These are phyloP conservation scores for Crithidia expoeki DNA, from an alignment of 208 protist genomes.

Conservation along the genomic window DNA sequence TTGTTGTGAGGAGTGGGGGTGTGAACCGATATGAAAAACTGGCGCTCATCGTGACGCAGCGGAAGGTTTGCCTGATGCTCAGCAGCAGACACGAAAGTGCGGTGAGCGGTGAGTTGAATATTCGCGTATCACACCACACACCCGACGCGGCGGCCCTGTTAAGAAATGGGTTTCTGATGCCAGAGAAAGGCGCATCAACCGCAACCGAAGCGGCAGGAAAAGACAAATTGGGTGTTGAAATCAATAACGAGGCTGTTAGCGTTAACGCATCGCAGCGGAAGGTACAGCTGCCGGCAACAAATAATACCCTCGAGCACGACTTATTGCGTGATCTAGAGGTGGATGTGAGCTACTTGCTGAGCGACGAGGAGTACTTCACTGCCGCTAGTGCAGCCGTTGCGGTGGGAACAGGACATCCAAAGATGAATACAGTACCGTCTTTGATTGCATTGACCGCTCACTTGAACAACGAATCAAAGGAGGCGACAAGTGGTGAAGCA, in stretches of 20 bases:
- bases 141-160: neutral
- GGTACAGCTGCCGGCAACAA: neutral
- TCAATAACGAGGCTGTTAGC: neutral
- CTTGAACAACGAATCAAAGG: neutral
- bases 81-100: slow-evolving; percentile 17
- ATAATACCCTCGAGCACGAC: neutral
- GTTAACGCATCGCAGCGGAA: neutral
- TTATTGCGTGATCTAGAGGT: slow-evolving; percentile 4
- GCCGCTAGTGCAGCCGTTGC: slow-evolving; percentile 18
- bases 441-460: neutral
- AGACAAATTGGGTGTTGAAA: neutral
- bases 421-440: neutral
- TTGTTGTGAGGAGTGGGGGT: neutral
- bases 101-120: slow-evolving; percentile 5
- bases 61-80: slow-evolving; percentile 24
- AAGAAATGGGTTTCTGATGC: neutral
- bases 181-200: neutral
- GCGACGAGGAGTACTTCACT: slow-evolving; percentile 35
- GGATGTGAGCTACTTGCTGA: slow-evolving; percentile 11
- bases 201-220: neutral
- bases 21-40: slow-evolving; percentile 2
- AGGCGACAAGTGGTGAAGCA: neutral
- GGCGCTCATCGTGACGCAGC: slow-evolving; percentile 28
- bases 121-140: slow-evolving; percentile 1
- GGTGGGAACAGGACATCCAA: neutral